These are phyloP conservation scores for Cutaneotrichosporon cutaneum DNA, from an alignment of 1,284 basidiomycete species.

Conservation along the genomic window DNA sequence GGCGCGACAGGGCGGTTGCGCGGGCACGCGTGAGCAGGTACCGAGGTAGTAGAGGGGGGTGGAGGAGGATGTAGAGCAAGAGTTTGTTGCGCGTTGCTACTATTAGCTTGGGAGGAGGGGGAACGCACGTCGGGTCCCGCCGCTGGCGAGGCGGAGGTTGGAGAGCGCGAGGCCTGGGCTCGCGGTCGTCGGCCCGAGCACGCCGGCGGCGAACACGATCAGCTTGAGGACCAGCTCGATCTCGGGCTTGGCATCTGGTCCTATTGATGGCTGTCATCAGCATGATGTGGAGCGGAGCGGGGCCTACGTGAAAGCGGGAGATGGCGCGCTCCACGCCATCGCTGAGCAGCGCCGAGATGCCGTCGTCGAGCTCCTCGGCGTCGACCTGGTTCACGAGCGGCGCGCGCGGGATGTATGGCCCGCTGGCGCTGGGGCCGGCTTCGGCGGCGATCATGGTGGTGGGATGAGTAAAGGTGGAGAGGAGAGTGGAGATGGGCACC, in stretches of 20 bases:
- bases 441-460: constrained; percentile 1
- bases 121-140: constrained; percentile 13
- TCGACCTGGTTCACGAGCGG: constrained; percentile 89
- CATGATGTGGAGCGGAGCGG: background rate
- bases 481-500: background rate
- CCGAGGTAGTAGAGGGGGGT: constrained; percentile 67
- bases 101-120: background rate
- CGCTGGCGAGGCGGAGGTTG: constrained; percentile 60
- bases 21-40: constrained; percentile 76
- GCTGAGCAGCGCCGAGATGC: constrained; percentile 76
- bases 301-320: constrained; percentile 65
- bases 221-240: constrained; percentile 72
- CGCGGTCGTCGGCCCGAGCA: constrained; percentile 79
- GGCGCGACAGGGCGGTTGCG: constrained; percentile 70
- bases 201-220: constrained; percentile 76
- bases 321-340: constrained; percentile 79
- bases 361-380: constrained; percentile 85
- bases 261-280: constrained; percentile 60
- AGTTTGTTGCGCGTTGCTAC: constrained; percentile 56
- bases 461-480: background rate
- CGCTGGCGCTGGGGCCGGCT: background rate
- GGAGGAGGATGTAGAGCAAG: constrained; percentile 66
- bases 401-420: constrained; percentile 51
- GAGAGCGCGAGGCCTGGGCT: constrained; percentile 85
- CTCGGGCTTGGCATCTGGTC: constrained; percentile 74